phyloP scores from a whole-genome alignment of 495 filamentous ascomycete species.

The Aspergillus carlsbadensis region DNA sequence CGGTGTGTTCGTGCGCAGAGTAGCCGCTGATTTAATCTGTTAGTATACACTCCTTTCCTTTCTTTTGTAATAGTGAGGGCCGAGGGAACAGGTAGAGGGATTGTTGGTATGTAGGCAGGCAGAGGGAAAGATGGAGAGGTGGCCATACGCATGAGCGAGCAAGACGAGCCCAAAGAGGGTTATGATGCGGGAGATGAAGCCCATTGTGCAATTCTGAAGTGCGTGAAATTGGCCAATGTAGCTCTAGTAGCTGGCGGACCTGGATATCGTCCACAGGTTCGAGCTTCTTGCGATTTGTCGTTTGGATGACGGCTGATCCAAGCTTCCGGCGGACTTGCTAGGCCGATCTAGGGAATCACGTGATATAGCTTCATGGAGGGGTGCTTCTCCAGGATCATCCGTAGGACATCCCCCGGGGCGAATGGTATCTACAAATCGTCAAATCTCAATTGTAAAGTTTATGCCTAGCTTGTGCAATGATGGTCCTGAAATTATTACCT shows the following conservation, averaged over 20 bases:
- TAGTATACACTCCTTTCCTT: too few relatives aligned
- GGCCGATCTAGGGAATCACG: not conserved
- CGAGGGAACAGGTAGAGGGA: too few relatives aligned
- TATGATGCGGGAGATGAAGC: constrained; percentile 61
- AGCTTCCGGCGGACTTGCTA: not conserved
- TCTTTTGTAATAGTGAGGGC: too few relatives aligned
- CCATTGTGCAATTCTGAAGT: constrained; percentile 45
- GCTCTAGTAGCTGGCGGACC: not conserved
- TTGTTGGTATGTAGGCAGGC: not conserved
- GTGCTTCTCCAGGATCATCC: too few relatives aligned
- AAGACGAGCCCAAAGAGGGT: constrained; percentile 65
- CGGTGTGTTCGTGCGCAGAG: constrained; percentile 80
- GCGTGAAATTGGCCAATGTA: not conserved
- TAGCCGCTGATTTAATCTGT: too few relatives aligned
- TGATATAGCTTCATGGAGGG: too few relatives aligned
- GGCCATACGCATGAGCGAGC: constrained; percentile 70
- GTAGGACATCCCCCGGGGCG: too few relatives aligned
- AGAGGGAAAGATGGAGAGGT: not conserved
- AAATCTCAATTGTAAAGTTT: too few relatives aligned
- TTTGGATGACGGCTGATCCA: not conserved
- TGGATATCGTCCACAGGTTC: not conserved
- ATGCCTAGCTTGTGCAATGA: too few relatives aligned
- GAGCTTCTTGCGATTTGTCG: not conserved
- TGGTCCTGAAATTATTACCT: too few relatives aligned
- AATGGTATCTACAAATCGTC: too few relatives aligned